Conservation (phyloP, 1,139 yeast genomes). For the Scheffersomyces titani region DNA sequence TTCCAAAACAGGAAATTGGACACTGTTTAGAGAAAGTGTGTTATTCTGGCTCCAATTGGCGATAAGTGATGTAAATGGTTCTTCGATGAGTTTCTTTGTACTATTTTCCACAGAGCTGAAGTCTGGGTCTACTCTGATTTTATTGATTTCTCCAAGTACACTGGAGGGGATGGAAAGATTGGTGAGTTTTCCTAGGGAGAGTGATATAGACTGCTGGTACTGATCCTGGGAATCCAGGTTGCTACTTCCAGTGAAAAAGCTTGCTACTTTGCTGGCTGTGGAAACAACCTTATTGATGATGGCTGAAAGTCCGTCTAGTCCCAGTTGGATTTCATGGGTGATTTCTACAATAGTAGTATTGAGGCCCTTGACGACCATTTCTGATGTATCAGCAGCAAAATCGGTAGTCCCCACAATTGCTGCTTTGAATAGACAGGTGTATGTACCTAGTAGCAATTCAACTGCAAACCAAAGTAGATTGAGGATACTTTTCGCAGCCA, state of each 20-base stretch:
- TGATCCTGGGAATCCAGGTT: conserved; percentile 17
- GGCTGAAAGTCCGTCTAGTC: conserved; percentile 54
- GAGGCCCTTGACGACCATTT: conserved; percentile 56
- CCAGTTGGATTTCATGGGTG: conserved; percentile 62
- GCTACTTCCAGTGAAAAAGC: conserved; percentile 52
- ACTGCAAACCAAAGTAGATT: conserved; percentile 63
- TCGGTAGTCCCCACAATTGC: conserved; percentile 72
- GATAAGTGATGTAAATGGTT: conserved; percentile 41
- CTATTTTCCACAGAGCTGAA: conserved; percentile 12
- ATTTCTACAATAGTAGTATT: conserved; percentile 58
- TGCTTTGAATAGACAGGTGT: conserved; percentile 76
- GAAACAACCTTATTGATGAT: conserved; percentile 51
- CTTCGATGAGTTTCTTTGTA: conserved; percentile 10
- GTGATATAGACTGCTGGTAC: conserved; percentile 47
- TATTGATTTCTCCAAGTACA: conserved; percentile 12
- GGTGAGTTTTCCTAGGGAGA: conserved; percentile 57
- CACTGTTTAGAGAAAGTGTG: conserved; percentile 12
- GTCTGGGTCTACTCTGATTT: conserved; percentile 11
- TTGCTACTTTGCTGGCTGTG: conserved; percentile 48
- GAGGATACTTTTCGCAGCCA: conserved; percentile 58
- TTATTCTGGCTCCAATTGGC: conserved; percentile 11
- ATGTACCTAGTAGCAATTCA: conserved; percentile 79
- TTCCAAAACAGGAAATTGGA: conserved; percentile 3
- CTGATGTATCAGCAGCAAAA: conserved; percentile 74
- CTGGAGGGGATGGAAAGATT: conserved; percentile 59